These are phyloP conservation scores for Pichiaceae sp. DNA, from an alignment of 1,139 yeast genomes.

Conservation along the genomic window DNA sequence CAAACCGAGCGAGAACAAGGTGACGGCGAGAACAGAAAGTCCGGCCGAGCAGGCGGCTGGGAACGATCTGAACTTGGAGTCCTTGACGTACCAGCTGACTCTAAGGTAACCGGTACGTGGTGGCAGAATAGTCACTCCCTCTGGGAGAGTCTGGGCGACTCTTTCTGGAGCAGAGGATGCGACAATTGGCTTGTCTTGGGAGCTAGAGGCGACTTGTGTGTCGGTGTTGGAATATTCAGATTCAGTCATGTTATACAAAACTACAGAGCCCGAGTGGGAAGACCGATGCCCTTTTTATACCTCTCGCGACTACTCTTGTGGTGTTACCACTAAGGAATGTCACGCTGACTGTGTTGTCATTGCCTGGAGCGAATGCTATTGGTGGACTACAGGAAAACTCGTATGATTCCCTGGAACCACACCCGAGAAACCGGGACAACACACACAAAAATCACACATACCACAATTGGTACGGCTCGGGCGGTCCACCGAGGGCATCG, in stretches of 20 bases:
- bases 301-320: no score
- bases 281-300: no score
- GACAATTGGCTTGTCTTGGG: neutral
- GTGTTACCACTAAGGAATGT: no score
- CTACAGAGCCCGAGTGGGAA: no score
- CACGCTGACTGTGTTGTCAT: no score
- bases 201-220: neutral
- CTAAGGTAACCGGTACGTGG: constrained; percentile 26
- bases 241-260: neutral
- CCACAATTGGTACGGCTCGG: no score
- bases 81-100: constrained; percentile 20
- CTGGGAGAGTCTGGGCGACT: constrained; percentile 3
- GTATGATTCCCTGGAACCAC: no score
- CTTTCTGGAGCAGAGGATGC: neutral
- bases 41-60: constrained; percentile 27
- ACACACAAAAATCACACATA: no score
- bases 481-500: no score
- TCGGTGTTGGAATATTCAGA: neutral
- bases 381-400: no score
- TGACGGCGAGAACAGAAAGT: constrained; percentile 21
- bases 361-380: no score
- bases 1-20: constrained; percentile 27
- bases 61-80: constrained; percentile 22
- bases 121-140: constrained; percentile 13
- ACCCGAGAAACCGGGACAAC: no score